Evolutionary conservation across 2,329 filamentous ascomycete genomes (phyloP).

Genomic region (Aspergillus clavatus): DNA sequence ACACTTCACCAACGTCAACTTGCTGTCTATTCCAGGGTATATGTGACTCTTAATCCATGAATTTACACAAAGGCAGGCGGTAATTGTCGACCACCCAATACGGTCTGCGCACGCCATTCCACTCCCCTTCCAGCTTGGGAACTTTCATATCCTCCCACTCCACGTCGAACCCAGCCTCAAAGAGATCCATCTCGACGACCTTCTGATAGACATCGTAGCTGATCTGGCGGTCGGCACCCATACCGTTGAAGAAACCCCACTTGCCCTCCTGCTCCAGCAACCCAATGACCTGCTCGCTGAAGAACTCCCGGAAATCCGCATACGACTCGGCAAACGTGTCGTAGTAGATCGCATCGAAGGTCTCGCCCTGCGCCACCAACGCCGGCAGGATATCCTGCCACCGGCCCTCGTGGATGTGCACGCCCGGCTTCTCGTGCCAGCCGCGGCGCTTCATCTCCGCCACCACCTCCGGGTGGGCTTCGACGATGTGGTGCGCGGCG

Average conservation of each 20-base stretch:
- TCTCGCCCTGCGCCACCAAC: conserved; percentile 62
- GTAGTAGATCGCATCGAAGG: conserved; percentile 89
- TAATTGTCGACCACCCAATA: conserved; percentile 78
- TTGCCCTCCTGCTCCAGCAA: conserved; percentile 56
- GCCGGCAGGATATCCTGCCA: conserved; percentile 77
- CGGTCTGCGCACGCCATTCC: conserved; percentile 79
- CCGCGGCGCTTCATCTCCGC: conserved; percentile 62
- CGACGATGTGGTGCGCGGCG: conserved; percentile 72
- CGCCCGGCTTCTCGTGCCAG: conserved; percentile 59
- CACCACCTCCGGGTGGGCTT: conserved; percentile 76
- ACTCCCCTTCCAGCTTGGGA: conserved; percentile 69
- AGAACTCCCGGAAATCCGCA: conserved; percentile 75
- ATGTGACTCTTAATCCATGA: conserved; percentile 25
- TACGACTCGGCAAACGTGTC: conserved; percentile 98
- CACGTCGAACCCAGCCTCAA: conserved; percentile 83
- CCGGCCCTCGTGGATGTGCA: conserved; percentile 61
- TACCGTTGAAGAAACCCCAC: conserved; percentile 65
- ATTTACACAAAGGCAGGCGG: conserved; percentile 41
- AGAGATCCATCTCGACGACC: conserved; percentile 84
- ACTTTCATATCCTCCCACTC: conserved; percentile 78
- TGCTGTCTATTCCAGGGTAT: background rate
- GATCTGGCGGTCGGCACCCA: conserved; percentile 85
- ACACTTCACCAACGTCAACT: too few species aligned
- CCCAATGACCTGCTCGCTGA: conserved; percentile 78
- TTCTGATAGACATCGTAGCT: conserved; percentile 96